These are phyloP conservation scores for Lentinus tigrinus DNA, from an alignment of 768 basidiomycete species.

Conservation along the genomic window DNA sequence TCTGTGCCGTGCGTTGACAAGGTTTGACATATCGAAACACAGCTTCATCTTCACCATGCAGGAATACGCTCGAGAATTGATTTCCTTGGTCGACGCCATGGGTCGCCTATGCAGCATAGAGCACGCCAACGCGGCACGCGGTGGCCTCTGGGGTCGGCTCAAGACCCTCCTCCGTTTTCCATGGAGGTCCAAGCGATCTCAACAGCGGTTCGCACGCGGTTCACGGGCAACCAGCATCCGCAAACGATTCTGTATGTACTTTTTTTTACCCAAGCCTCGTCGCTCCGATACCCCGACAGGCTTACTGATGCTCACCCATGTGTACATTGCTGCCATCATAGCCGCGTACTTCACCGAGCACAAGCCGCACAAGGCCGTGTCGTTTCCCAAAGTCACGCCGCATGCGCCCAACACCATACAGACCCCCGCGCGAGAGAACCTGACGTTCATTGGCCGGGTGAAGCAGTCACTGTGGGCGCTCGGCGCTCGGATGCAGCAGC, in stretches of 20 bases:
- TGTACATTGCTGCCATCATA: slow-evolving; percentile 20
- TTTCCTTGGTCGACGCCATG: slow-evolving; percentile 82
- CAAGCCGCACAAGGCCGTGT: slow-evolving; percentile 44
- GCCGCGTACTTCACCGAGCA: slow-evolving; percentile 53
- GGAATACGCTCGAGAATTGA: slow-evolving; percentile 85
- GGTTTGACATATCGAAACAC: neutral
- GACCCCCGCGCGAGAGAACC: slow-evolving; percentile 60
- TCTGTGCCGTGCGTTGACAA: neutral
- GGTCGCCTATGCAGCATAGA: slow-evolving; percentile 72
- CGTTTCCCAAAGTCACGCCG: slow-evolving; percentile 78
- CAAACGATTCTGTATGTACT: slow-evolving; percentile 28
- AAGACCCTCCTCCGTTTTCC: neutral
- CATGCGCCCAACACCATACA: slow-evolving; percentile 87
- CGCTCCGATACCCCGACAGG: neutral
- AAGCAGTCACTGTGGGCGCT: slow-evolving; percentile 75
- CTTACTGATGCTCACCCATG: neutral
- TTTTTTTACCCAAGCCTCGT: neutral
- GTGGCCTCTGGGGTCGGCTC: slow-evolving; percentile 41
- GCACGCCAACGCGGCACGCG: slow-evolving; percentile 38
- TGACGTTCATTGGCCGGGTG: slow-evolving; percentile 60
- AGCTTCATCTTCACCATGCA: slow-evolving; percentile 97
- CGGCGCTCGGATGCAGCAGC: slow-evolving; percentile 61
- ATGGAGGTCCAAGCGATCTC: neutral
- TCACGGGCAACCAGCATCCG: slow-evolving; percentile 18
- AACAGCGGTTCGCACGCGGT: neutral